Evolutionary conservation across 108 stramenopile genomes (phyloP).

Genomic region (Phaeodactylum tricornutum): DNA sequence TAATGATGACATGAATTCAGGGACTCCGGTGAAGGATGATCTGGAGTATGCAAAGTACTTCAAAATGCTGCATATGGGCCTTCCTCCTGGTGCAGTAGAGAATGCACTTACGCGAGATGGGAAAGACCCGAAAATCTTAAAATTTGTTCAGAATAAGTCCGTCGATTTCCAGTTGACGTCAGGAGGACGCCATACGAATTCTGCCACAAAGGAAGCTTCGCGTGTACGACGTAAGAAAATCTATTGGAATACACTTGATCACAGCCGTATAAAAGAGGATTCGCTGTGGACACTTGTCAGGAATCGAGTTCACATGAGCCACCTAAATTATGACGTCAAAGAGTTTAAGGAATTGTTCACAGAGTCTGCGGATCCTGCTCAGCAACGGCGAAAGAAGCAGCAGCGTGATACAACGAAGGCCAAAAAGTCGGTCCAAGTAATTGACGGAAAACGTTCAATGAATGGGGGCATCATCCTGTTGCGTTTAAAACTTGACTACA

Average conservation of each 20-base stretch:
- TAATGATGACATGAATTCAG: slow-evolving; percentile 28
- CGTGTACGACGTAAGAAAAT: slow-evolving; percentile 81
- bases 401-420: slow-evolving; percentile 29
- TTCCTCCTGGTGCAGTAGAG: slow-evolving; percentile 47
- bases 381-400: slow-evolving; percentile 39
- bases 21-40: slow-evolving; percentile 63
- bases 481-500: slow-evolving; percentile 57
- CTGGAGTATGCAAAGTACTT: slow-evolving; percentile 58
- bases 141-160: slow-evolving; percentile 46
- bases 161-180: slow-evolving; percentile 2
- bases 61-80: slow-evolving; percentile 51
- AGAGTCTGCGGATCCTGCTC: slow-evolving; percentile 54
- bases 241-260: slow-evolving; percentile 83
- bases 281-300: slow-evolving; percentile 80
- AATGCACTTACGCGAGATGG: slow-evolving; percentile 60
- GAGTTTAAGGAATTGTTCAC: slow-evolving; percentile 89
- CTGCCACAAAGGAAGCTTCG: slow-evolving; percentile 38
- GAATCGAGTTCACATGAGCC: slow-evolving; percentile 44
- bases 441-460: slow-evolving; percentile 85
- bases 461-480: slow-evolving; percentile 86
- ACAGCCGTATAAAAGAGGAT: slow-evolving; percentile 63
- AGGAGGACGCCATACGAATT: slow-evolving; percentile 8
- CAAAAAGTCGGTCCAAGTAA: slow-evolving; percentile 79
- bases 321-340: slow-evolving; percentile 64
- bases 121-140: slow-evolving; percentile 42